phyloP scores from a whole-genome alignment of 352 stramenopile species.

The Globisporangium polare region DNA sequence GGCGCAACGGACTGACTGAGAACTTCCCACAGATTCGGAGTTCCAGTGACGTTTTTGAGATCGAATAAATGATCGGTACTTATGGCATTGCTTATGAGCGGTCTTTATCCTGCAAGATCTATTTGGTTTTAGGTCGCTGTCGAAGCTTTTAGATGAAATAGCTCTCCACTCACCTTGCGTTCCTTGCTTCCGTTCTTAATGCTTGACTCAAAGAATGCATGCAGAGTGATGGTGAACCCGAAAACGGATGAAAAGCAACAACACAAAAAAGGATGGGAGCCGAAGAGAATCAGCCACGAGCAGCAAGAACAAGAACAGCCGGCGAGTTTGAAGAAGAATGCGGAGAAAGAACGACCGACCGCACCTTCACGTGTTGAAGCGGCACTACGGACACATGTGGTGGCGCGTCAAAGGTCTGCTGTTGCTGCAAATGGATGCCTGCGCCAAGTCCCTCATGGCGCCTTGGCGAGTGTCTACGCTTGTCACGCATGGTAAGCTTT shows the following conservation, averaged over 20 bases:
- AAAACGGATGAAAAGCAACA: too few relatives aligned
- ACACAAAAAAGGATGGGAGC: slow-evolving; percentile 4
- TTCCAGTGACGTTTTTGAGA: too few relatives aligned
- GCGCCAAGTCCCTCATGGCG: not conserved
- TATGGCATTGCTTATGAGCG: not conserved
- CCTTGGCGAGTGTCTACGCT: not conserved
- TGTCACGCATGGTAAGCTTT: not conserved
- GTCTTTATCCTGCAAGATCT: not conserved
- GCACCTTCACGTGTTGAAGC: not conserved
- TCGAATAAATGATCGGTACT: not conserved
- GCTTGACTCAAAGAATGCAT: not conserved
- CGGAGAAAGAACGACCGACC: not conserved
- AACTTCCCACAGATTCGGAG: not conserved
- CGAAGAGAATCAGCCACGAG: not conserved
- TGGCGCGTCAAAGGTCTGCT: not conserved
- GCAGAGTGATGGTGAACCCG: not conserved
- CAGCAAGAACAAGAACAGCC: not conserved
- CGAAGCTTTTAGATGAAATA: not conserved
- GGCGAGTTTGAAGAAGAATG: slow-evolving; percentile 6
- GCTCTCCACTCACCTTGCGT: not conserved
- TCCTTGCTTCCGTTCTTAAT: not conserved
- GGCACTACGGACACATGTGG: not conserved
- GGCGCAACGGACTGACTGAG: not conserved
- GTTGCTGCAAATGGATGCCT: not conserved
- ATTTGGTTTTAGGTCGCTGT: not conserved